Evolutionary conservation across 305 asterid genomes (phyloP).

Genomic region (Fraxinus dipetala): DNA sequence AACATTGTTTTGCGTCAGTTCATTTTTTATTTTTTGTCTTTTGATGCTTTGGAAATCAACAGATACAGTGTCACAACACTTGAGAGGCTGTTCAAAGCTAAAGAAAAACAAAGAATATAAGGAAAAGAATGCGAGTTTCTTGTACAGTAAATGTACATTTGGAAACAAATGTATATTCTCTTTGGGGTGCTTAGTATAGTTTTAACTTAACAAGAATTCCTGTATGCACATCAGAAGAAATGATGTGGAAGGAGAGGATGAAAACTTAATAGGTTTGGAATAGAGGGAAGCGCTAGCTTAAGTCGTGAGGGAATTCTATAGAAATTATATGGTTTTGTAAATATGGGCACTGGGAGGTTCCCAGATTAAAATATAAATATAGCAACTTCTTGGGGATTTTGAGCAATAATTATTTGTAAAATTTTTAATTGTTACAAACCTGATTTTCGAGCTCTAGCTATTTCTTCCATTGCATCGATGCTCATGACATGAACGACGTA

Average conservation of each 20-base stretch:
- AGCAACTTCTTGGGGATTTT: not conserved
- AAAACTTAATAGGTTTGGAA: not conserved
- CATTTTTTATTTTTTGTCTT: not conserved
- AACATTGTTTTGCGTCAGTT: not conserved
- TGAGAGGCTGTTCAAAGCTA: not conserved
- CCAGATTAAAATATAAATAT: not conserved
- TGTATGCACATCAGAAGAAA: not conserved
- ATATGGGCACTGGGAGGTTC: not conserved
- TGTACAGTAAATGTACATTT: not conserved
- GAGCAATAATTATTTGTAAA: not conserved
- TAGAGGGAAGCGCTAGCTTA: not conserved
- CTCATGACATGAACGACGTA: constrained; percentile 98
- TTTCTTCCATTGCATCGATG: constrained; percentile 96
- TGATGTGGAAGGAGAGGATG: not conserved
- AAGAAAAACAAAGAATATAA: not conserved
- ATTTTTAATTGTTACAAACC: constrained; percentile 37
- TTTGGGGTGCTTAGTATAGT: not conserved
- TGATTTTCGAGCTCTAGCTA: constrained; percentile 90
- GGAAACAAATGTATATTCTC: not conserved
- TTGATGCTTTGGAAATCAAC: not conserved
- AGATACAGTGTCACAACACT: constrained; percentile 2
- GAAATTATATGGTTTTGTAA: not conserved
- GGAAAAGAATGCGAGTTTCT: not conserved
- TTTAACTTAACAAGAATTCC: not conserved
- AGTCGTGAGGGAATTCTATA: not conserved